Evolutionary conservation across 2,329 filamentous ascomycete species (phyloP), one percentile per base, ranked within the genome.

Genomic region (Huntiella bhutanensis): DNA sequence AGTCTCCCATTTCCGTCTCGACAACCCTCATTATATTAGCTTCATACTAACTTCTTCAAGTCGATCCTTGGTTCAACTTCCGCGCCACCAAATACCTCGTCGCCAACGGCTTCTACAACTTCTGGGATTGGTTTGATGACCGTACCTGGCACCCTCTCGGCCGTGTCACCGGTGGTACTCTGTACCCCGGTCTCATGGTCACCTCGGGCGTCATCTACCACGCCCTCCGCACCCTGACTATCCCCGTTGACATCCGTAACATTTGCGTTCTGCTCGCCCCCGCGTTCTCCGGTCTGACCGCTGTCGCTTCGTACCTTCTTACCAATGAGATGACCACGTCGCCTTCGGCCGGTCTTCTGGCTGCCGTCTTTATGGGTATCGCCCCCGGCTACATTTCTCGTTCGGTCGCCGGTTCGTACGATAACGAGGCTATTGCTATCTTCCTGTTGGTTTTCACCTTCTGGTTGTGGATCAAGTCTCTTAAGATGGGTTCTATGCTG

Each of bases 61-160:
- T 28, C 8, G 91, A 98, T 66, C 91, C 91, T 33, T 98, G 91
- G 91, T 98, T 98, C 70, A 98, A 98, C 66, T 98, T 98, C 66
- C 75, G 91, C 64, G 91, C 91, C 54, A 96, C 91, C 48, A 96
- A 96, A 66, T 96, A 98, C 59, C 75, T 98, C 47, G 84, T 98
- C 47, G 76, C 88, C 59, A 77, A 98, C 77, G 91, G 91, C 57
- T 96, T 98, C 68, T 92, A 94, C 64, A 86, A 82, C 63, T 98
- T 98, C 62, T 98, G 91, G 91, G 88, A 98, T 63, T 98, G 91
- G 91, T 98, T 98, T 60, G 91, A 98, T 65, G 91, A 98, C 70
- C 80, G 91, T 69, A 98, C 91, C 76, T 98, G 91, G 91, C 88
- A 98, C 65, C 91, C 91, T 56, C 81, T 98, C 51, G 91, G 91